Evolutionary conservation across 176 grass and related monocot genomes (phyloP).

Genomic region (Aegilops umbellulata): DNA sequence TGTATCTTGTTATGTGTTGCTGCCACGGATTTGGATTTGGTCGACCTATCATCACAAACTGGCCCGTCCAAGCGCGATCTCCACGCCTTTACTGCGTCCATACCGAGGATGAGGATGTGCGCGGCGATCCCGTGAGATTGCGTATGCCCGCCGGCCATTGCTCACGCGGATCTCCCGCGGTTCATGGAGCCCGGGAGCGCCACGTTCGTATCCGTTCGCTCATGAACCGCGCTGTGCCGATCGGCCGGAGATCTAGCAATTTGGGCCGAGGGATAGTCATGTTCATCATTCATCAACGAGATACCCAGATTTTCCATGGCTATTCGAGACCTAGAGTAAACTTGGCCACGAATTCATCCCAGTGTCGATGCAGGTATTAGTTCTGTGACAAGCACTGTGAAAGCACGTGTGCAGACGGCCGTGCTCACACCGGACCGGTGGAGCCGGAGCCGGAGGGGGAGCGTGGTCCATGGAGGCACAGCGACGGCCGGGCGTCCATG

Average conservation of each 20-base stretch:
- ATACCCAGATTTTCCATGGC: not conserved
- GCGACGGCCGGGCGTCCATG: not conserved
- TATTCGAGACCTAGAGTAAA: not conserved
- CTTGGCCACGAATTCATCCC: not conserved
- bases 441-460: not conserved
- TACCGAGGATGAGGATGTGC: not conserved
- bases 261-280: not conserved
- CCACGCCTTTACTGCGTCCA: not conserved
- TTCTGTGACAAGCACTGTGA: slow-evolving; percentile 7
- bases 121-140: not conserved
- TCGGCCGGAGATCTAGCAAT: not conserved
- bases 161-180: not conserved
- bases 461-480: slow-evolving; percentile 25
- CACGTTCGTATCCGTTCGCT: not conserved
- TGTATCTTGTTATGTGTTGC: not conserved
- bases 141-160: not conserved
- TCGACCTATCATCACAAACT: not conserved
- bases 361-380: not conserved
- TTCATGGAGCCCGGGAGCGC: not conserved
- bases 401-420: not conserved
- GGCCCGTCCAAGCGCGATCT: slow-evolving; percentile 1
- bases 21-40: not conserved
- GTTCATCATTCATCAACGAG: not conserved
- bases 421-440: not conserved
- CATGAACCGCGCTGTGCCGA: too few relatives aligned